Evolutionary conservation across 176 grass and related monocot genomes (phyloP).

Genomic region (Triticum dicoccoides): DNA sequence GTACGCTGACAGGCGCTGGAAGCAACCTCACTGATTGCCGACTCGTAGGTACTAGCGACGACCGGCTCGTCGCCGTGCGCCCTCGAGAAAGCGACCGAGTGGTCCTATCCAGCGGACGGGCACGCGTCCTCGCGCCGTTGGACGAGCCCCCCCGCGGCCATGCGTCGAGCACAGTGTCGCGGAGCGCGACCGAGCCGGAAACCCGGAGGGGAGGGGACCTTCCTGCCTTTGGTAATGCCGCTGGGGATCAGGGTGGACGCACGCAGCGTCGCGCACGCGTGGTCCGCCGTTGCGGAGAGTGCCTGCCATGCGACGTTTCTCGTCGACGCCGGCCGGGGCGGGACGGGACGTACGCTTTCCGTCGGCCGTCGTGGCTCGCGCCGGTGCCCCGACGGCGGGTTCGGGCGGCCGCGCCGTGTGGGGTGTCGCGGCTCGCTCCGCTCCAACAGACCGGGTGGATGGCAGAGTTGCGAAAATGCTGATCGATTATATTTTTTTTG

Average conservation of each 20-base stretch:
- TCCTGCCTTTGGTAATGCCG: background rate
- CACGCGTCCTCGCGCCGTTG: background rate
- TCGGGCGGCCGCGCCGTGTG: background rate
- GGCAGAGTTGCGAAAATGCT: no score
- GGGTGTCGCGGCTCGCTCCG: no score
- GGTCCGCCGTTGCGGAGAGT: background rate
- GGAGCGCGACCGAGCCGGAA: background rate
- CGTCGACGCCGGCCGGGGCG: background rate
- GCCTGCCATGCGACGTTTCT: background rate
- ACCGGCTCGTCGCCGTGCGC: background rate
- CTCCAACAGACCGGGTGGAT: no score
- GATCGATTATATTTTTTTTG: no score
- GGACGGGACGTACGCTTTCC: background rate
- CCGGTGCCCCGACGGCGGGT: background rate
- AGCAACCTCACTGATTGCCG: background rate
- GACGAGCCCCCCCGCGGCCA: background rate
- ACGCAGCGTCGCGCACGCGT: background rate
- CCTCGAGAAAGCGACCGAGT: background rate
- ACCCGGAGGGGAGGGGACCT: background rate
- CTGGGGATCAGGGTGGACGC: background rate
- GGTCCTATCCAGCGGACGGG: background rate
- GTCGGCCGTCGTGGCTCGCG: background rate
- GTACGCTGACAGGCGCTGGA: background rate
- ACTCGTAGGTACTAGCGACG: background rate
- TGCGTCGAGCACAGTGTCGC: background rate